Evolutionary conservation across 2,329 filamentous ascomycete genomes (phyloP).

Genomic region (Paecilomyces formosus): DNA sequence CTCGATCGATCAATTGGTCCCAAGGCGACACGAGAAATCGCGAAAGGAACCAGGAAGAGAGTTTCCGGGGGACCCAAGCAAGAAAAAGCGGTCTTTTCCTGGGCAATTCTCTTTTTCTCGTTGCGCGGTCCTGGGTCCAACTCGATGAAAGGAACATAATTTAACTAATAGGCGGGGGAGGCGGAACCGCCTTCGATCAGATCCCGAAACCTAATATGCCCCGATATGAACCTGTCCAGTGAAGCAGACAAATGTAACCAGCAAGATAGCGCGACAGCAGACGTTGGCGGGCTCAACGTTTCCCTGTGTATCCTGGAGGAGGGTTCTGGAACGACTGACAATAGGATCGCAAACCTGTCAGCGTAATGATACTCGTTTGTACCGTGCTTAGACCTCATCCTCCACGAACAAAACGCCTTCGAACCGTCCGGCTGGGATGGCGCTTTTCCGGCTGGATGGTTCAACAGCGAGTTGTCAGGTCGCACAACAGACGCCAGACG

Average conservation of each 20-base stretch:
- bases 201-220: not conserved
- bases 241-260: not conserved
- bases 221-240: not conserved
- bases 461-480: not conserved
- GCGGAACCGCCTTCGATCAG: not conserved
- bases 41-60: not conserved
- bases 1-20: not conserved
- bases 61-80: not conserved
- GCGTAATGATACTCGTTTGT: not conserved
- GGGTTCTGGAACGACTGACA: not conserved
- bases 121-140: not conserved
- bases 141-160: not conserved
- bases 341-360: not conserved
- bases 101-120: not conserved
- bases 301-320: not conserved
- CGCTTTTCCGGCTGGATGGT: not conserved
- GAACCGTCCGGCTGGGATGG: not conserved
- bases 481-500: not conserved
- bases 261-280: not conserved
- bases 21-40: not conserved
- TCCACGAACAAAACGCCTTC: not conserved
- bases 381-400: not conserved
- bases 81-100: not conserved
- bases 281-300: not conserved
- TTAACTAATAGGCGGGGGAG: not conserved